Base-by-base conservation (phyloP, 768 basidiomycete species). In the Pisolithus orientalis region DNA sequence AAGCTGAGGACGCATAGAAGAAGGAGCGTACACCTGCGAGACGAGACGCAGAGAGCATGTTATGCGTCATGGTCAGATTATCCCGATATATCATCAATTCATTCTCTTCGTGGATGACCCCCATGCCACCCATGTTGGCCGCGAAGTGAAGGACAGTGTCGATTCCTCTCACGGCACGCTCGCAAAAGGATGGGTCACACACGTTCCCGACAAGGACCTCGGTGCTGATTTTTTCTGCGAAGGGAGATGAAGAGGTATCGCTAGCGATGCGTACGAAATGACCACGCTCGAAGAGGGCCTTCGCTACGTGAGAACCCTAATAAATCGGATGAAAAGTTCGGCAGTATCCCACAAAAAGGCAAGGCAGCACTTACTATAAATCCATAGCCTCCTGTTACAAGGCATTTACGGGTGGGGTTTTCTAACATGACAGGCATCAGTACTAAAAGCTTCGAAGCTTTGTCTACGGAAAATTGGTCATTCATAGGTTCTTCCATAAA, bases 61-160 rank as follows among this genome's bases (percentile, higher is more conserved):
- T 78, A 9, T 69, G 44, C 1, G 78, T 80, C 72, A 83, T 82
- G 5, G 53, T 37, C 24, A 78, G 70, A 53, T 84, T 83, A 25
- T 75, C 67, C 6, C 57, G 51, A 55, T 82, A 84, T 27, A 82
- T 78, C 16, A 54, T 53, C 40, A 73, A 65, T 45, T 79, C 76
- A 59, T 83, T 83, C 0, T 59, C 65, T 4, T 65, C 58, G 55
- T 83, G 80, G 44, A 83, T 84, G 0, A 74, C 73, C 2, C 82
- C 82, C 83, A 84, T 84, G 0, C 82, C 82, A 4, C 80, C 82
- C 81, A 81, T 82, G 21, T 70, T 77, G 2, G 81, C 82, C 10
- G 82, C 79, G 55, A 83, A 77, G 60, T 84, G 82, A 17, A 82
- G 65, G 25, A 84, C 71, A 6, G 64, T 69, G 46, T 73, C 56